Evolutionary conservation across 768 basidiomycete species (phyloP).

Genomic region (Ramaria rubella): DNA sequence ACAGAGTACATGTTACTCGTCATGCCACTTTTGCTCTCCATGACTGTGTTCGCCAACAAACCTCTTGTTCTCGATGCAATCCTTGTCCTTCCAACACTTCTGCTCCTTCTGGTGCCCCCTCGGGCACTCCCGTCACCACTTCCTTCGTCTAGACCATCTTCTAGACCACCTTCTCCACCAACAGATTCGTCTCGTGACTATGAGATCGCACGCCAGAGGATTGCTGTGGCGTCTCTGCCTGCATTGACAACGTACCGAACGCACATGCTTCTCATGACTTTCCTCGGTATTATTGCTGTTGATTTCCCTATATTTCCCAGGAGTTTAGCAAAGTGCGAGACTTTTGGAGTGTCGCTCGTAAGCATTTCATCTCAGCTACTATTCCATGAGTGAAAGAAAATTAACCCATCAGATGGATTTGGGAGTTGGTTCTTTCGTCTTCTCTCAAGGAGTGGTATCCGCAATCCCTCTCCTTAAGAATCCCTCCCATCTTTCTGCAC

Average conservation of each 20-base stretch:
- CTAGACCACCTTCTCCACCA: not conserved
- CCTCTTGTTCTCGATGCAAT: slow-evolving; percentile 47
- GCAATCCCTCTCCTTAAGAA: slow-evolving; percentile 72
- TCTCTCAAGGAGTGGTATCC: slow-evolving; percentile 91
- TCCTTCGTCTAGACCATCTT: not conserved
- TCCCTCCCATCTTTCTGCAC: slow-evolving; percentile 43
- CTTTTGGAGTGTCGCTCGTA: slow-evolving; percentile 91
- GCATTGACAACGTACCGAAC: slow-evolving; percentile 84
- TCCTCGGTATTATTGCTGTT: slow-evolving; percentile 88
- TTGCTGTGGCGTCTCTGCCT: slow-evolving; percentile 41
- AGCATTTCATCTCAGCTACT: slow-evolving; percentile 19
- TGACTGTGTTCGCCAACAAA: slow-evolving; percentile 65
- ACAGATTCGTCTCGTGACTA: not conserved
- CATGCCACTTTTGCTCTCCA: slow-evolving; percentile 71
- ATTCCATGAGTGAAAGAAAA: not conserved
- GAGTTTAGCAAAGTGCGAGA: slow-evolving; percentile 84
- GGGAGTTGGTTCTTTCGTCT: slow-evolving; percentile 96
- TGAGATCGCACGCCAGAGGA: not conserved
- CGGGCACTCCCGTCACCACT: slow-evolving; percentile 11
- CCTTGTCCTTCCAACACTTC: slow-evolving; percentile 39
- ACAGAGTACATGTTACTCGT: slow-evolving; percentile 61
- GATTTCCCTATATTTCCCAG: slow-evolving; percentile 94
- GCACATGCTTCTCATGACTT: slow-evolving; percentile 92
- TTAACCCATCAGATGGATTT: slow-evolving; percentile 75
- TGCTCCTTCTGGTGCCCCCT: slow-evolving; percentile 38